Conservation (phyloP, 257 asterid genomes). For the Petunia axillaris region DNA sequence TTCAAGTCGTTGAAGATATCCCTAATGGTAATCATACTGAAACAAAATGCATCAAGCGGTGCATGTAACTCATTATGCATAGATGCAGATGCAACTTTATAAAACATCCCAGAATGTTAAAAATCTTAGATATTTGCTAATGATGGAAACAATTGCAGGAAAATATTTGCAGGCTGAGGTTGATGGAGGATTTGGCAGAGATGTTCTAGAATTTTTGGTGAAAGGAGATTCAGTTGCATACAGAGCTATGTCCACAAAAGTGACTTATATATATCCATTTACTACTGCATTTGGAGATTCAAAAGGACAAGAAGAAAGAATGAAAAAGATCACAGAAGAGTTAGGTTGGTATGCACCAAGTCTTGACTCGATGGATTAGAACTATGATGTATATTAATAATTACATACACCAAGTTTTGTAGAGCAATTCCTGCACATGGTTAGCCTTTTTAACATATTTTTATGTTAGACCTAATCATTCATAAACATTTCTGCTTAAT, state of each 20-base stretch:
- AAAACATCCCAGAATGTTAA: background rate
- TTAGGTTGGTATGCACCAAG: conserved; percentile 91
- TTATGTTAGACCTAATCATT: background rate
- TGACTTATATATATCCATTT: conserved; percentile 81
- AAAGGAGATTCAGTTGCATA: conserved; percentile 71
- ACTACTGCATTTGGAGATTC: conserved; percentile 97
- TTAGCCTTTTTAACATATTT: background rate
- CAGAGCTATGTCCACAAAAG: conserved; percentile 88
- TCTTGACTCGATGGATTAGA: conserved; percentile 68
- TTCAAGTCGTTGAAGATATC: conserved; percentile 69
- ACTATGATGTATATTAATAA: background rate
- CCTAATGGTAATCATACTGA: conserved; percentile 48
- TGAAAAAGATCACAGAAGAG: conserved; percentile 59
- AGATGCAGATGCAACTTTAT: background rate
- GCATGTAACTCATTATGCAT: background rate
- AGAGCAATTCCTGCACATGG: conserved; percentile 11
- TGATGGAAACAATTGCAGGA: conserved; percentile 47
- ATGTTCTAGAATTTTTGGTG: conserved; percentile 75
- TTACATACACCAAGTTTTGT: conserved; percentile 9
- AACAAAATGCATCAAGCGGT: background rate
- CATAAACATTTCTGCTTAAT: background rate
- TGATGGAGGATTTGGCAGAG: conserved; percentile 92
- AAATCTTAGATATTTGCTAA: background rate
- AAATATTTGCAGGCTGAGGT: conserved; percentile 81
- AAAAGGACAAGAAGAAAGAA: conserved; percentile 79